Evolutionary conservation across 805 yeast genomes (phyloP), one percentile per base, ranked within the genome.

Genomic region (Schwanniomyces sp.): DNA sequence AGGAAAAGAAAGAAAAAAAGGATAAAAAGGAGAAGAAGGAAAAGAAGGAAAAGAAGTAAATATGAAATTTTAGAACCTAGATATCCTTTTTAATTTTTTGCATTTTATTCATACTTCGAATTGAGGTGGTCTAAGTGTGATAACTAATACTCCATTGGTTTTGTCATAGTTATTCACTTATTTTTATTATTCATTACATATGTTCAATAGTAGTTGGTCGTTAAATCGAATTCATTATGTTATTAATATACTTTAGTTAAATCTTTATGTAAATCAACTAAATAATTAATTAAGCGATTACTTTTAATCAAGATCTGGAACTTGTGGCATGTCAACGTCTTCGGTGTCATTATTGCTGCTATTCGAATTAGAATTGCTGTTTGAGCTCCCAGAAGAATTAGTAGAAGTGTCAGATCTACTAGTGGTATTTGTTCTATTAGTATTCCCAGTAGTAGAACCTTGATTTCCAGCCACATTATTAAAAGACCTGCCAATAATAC

Each of bases 1-100:
- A 49, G 60, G 66, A 53, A 56, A 62, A 54, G 62, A 67, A 46
- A 56, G 60, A 49, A 54, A 63, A 58, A 59, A 63, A 48, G 56
- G 53, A 56, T 51, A 62, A 53, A 52, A 57, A 56, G 43, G 61
- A 51, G 46, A 47, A 47, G 50, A 59, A 64, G 54, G 62, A 63
- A 47, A 63, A 63, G 59, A 64, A 65, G 53, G 59, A 62, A 28
- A 62, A 63, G 14, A 21, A 37, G 26, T 39, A 24, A 39, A 11
- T 14, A 39, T 25, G 18, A 39, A 10, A 26, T 7, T 25, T 39
- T 26, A 39, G 30, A 39, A 26, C 27, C 40, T 37, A 37, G 27
- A 37, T 37, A 14, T 37, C 40, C 27, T 37, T 39, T 39, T 18
- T 39, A 39, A 25, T 39, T 39, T 39, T 39, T 39, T 39, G 41